Evolutionary conservation across 768 basidiomycete genomes (phyloP).

Genomic region (Mycena sanguinolenta): DNA sequence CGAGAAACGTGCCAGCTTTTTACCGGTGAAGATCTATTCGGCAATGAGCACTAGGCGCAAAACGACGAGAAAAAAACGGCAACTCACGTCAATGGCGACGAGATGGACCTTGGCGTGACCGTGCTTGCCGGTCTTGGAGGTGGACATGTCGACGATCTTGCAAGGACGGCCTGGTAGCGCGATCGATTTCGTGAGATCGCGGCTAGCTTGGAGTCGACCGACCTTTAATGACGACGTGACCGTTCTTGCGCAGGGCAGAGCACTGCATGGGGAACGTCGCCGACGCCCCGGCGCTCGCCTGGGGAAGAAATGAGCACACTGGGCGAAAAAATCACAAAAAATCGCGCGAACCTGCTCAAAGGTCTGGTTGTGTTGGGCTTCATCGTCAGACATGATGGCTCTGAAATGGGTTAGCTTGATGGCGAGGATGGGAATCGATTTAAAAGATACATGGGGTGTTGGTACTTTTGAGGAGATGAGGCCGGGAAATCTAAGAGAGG

Average conservation of each 20-base stretch:
- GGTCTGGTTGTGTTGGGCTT: slow-evolving; percentile 85
- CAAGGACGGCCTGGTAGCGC: slow-evolving; percentile 81
- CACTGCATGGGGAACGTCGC: slow-evolving; percentile 91
- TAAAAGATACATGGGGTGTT: slow-evolving; percentile 33
- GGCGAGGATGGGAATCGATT: slow-evolving; percentile 39
- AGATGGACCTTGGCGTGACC: slow-evolving; percentile 99
- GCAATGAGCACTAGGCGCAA: slow-evolving; percentile 28
- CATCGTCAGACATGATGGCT: slow-evolving; percentile 87
- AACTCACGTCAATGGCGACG: slow-evolving; percentile 91
- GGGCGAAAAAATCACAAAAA: too few relatives aligned
- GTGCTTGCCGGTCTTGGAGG: slow-evolving; percentile 99
- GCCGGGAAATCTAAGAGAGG: slow-evolving; percentile 40
- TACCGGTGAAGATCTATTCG: slow-evolving; percentile 94
- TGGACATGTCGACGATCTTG: slow-evolving; percentile 99
- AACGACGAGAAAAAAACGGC: slow-evolving; percentile 17
- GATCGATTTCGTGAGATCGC: slow-evolving; percentile 20
- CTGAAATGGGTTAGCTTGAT: slow-evolving; percentile 12
- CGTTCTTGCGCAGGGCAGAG: slow-evolving; percentile 94
- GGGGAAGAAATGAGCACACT: slow-evolving; percentile 12
- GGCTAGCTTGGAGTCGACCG: slow-evolving; percentile 17
- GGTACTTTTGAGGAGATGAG: slow-evolving; percentile 38
- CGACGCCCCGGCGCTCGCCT: slow-evolving; percentile 84
- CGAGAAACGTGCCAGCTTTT: slow-evolving; percentile 84
- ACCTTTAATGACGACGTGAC: slow-evolving; percentile 97
- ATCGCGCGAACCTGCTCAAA: slow-evolving; percentile 69